A percentile compares a stretch with the other conserved stretches of the same genome.
Evolutionary conservation across 495 filamentous ascomycete species (phyloP).

Genomic region (Sporormia fimetaria): DNA sequence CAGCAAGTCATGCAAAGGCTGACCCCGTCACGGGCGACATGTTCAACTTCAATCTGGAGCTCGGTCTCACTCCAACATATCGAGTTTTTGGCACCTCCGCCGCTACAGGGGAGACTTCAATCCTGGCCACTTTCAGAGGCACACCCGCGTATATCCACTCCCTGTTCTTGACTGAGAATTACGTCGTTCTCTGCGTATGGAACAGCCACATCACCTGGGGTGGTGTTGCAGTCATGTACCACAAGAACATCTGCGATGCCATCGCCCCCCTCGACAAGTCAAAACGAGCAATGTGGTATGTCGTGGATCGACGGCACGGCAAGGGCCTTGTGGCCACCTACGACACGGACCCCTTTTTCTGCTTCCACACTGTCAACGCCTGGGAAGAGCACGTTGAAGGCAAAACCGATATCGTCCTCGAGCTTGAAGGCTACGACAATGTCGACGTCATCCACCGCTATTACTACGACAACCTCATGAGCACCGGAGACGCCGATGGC

Average conservation of each 20-base stretch:
- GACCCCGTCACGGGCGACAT: constrained; percentile 63
- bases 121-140: constrained; percentile 54
- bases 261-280: constrained; percentile 43
- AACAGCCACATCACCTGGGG: constrained; percentile 39
- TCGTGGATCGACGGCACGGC: constrained; percentile 45
- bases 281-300: constrained; percentile 51
- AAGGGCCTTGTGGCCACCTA: constrained; percentile 32
- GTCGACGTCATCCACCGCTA: constrained; percentile 38
- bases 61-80: constrained; percentile 43
- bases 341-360: constrained; percentile 53
- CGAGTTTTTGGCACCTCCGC: constrained; percentile 53
- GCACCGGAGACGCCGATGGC: background rate
- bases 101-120: constrained; percentile 50
- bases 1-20: constrained; percentile 55
- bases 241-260: constrained; percentile 46
- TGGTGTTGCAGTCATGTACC: constrained; percentile 43
- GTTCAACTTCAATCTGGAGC: constrained; percentile 63
- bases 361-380: constrained; percentile 66
- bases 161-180: constrained; percentile 52
- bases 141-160: constrained; percentile 61
- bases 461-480: constrained; percentile 47
- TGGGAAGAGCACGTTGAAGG: constrained; percentile 46
- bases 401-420: constrained; percentile 45
- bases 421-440: constrained; percentile 45
- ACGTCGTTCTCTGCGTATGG: constrained; percentile 58